phyloP scores from a whole-genome alignment of 345 rosid species.

The Geranium brycei region DNA sequence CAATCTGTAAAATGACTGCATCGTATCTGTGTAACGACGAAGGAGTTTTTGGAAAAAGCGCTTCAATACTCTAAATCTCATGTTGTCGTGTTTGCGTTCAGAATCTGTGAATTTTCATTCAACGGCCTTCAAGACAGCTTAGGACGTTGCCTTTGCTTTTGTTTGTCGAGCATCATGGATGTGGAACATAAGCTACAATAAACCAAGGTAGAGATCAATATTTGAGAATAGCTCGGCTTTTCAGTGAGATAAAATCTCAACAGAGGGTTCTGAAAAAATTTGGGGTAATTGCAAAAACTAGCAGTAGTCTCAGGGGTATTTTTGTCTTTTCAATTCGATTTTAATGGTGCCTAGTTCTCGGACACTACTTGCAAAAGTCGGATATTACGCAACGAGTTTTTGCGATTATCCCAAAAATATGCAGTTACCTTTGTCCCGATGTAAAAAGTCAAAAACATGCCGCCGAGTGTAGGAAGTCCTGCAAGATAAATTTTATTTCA shows the following conservation, averaged over 20 bases:
- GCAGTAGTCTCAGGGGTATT: too few relatives aligned
- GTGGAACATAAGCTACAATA: slow-evolving; percentile 65
- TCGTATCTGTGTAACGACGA: too few relatives aligned
- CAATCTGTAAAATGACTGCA: too few relatives aligned
- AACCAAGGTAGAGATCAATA: neutral
- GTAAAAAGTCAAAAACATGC: slow-evolving; percentile 57
- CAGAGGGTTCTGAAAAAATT: too few relatives aligned
- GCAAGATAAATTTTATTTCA: slow-evolving; percentile 7
- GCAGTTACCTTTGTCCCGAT: slow-evolving; percentile 64
- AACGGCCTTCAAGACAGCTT: neutral
- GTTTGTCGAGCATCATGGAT: slow-evolving; percentile 34
- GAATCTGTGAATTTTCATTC: neutral
- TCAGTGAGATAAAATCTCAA: neutral
- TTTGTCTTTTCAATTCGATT: too few relatives aligned
- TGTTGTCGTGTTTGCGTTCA: neutral
- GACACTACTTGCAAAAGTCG: neutral
- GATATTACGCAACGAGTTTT: too few relatives aligned
- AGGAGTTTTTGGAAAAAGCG: too few relatives aligned
- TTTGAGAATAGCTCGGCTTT: neutral
- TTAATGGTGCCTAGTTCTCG: too few relatives aligned
- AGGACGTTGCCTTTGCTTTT: slow-evolving; percentile 9
- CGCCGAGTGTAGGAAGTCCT: slow-evolving; percentile 54
- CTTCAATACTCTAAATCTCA: too few relatives aligned
- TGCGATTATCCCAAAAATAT: too few relatives aligned
- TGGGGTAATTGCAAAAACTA: too few relatives aligned